These are phyloP conservation scores for Beauveria pseudobassiana DNA, from an alignment of 2,329 filamentous ascomycete species.

Conservation along the genomic window DNA sequence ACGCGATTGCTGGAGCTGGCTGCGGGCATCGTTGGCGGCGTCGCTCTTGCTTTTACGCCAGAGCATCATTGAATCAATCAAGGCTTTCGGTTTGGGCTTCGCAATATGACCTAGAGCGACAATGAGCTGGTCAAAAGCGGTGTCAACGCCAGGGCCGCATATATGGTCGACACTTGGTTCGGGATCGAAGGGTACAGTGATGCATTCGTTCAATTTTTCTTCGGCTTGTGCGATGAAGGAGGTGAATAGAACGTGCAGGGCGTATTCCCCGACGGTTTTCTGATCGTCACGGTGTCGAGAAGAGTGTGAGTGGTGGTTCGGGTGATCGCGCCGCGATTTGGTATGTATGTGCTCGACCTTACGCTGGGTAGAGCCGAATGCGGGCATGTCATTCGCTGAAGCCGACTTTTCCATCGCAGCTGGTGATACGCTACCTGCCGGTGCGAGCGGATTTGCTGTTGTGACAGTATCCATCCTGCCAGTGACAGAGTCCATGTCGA, in stretches of 20 bases:
- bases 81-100: slow-evolving; percentile 82
- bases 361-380: slow-evolving; percentile 38
- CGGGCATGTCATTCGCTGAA: slow-evolving; percentile 38
- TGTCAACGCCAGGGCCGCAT: slow-evolving; percentile 83
- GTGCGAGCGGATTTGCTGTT: slow-evolving; percentile 34
- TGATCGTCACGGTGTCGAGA: slow-evolving; percentile 65
- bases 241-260: slow-evolving; percentile 91
- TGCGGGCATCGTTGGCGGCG: slow-evolving; percentile 63
- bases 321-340: slow-evolving; percentile 63
- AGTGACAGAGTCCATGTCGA: slow-evolving; percentile 41
- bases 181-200: slow-evolving; percentile 69
- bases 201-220: slow-evolving; percentile 85
- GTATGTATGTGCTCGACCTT: slow-evolving; percentile 56
- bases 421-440: neutral
- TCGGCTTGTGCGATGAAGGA: slow-evolving; percentile 97
- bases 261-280: slow-evolving; percentile 96
- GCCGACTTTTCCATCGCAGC: slow-evolving; percentile 38
- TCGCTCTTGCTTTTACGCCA: slow-evolving; percentile 97
- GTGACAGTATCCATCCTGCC: slow-evolving; percentile 40
- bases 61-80: slow-evolving; percentile 96
- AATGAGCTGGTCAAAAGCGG: slow-evolving; percentile 88
- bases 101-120: slow-evolving; percentile 90
- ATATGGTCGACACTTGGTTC: slow-evolving; percentile 82
- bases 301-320: slow-evolving; percentile 70
- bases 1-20: slow-evolving; percentile 47